Evolutionary conservation across 148 eudicot species (phyloP), one percentile per base, ranked within the genome.

Genomic region (Rhododendron williamsianum): DNA sequence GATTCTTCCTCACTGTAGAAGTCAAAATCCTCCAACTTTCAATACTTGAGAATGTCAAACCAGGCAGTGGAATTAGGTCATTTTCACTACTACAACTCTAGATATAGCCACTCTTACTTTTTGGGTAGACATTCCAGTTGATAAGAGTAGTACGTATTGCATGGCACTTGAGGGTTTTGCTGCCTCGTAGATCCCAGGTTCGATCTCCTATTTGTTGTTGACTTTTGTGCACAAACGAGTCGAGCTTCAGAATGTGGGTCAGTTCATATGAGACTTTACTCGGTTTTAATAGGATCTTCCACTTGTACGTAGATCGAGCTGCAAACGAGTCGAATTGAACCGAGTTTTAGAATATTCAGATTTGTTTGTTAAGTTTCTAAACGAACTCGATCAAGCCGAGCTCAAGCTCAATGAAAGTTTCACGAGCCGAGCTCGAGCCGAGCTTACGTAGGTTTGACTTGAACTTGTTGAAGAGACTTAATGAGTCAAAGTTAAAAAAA

Each of bases 31-130:
- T 9, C 38, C 25, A 23, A 12, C 51, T 33, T 25, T 41, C 16
- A 27, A 11, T 45, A 43, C 33, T 77, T 45, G 78, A 77, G 81
- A 45, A 45, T 78, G 81, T 78, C 81, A 78, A 38, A 78, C 27
- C 30, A 48, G 81, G 33, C 81, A 78, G 35, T n/a, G 56, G 36
- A 80, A 80, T 49, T 25, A 56, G 81, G 45, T 18, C 78, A 36
- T 73, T 35, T 73, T 73, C 23, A 73, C 71, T 23, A 63, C 71
- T 6, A 63, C 30, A n/a, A 21, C 25, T 23, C 65, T 58, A 5
- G 65, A 30, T 30, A 58, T 58, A 58, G n/a, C 65, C 65, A 58
- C 1, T 18, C 65, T 19, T 58, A 16, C 56, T 11, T 54, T 54
- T 18, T 58, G 1, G 2, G n/a, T 18, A 18, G 65, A 58, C 65